Conservation (phyloP, 2,329 filamentous ascomycete species). For the Blastomyces emzantsi region DNA sequence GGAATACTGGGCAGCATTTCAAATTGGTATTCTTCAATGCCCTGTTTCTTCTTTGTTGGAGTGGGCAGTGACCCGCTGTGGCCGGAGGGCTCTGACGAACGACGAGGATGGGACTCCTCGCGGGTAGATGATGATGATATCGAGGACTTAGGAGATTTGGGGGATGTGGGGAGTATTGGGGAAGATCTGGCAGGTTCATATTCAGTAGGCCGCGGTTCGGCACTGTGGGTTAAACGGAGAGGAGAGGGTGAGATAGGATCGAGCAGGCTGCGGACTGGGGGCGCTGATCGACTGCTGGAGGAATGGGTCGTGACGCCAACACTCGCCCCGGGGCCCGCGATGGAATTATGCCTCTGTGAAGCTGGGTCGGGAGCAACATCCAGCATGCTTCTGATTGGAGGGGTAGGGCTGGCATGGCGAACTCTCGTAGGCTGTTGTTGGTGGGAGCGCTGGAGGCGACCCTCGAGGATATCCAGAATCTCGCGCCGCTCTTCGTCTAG, state of each 20-base stretch:
- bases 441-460: conserved; percentile 26
- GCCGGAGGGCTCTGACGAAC: conserved; percentile 26
- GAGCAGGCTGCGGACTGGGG: conserved; percentile 29
- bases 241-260: conserved; percentile 28
- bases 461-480: conserved; percentile 60
- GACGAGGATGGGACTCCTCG: conserved; percentile 29
- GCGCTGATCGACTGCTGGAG: conserved; percentile 15
- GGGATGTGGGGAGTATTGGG: conserved; percentile 13
- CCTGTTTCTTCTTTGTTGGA: conserved; percentile 18
- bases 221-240: conserved; percentile 27
- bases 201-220: conserved; percentile 26
- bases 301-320: conserved; percentile 24
- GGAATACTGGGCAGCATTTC: conserved; percentile 40
- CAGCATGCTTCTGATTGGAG: conserved; percentile 61
- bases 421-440: conserved; percentile 33
- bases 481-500: conserved; percentile 69
- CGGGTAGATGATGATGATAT: conserved; percentile 9
- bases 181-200: conserved; percentile 20
- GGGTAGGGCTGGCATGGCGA: conserved; percentile 52
- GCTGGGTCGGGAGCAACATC: conserved; percentile 45
- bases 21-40: conserved; percentile 33
- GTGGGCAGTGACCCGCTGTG: conserved; percentile 18
- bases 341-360: conserved; percentile 28
- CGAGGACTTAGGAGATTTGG: conserved; percentile 12
- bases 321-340: conserved; percentile 31